Conservation (phyloP, 2,329 filamentous ascomycete species). For the Exophiala sp. region DNA sequence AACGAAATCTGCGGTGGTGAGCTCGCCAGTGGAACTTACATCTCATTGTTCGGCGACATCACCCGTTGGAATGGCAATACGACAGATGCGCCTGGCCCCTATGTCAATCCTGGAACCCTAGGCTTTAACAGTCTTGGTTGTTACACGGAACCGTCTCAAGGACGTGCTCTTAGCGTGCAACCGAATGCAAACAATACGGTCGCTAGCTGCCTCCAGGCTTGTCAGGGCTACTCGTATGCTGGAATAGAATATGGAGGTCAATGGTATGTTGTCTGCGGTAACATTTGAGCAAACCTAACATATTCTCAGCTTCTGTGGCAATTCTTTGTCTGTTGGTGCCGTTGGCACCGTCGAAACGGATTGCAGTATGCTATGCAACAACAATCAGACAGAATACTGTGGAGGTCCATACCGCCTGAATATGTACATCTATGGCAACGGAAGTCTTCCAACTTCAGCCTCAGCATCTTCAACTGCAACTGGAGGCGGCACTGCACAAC, state of each 20-base stretch:
- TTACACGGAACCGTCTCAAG: slow-evolving; percentile 36
- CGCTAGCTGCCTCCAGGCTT: slow-evolving; percentile 19
- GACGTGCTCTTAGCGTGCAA: slow-evolving; percentile 32
- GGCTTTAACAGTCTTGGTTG: slow-evolving; percentile 38
- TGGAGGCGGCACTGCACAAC: slow-evolving; percentile 7
- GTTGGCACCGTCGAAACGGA: slow-evolving; percentile 12
- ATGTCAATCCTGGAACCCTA: slow-evolving; percentile 25
- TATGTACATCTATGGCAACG: slow-evolving; percentile 20
- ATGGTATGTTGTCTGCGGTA: slow-evolving; percentile 22
- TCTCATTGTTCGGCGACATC: slow-evolving; percentile 24
- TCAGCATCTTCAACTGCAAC: slow-evolving; percentile 4
- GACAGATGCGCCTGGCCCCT: slow-evolving; percentile 21
- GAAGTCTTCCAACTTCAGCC: background rate
- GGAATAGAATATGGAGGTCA: slow-evolving; percentile 41
- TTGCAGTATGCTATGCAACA: slow-evolving; percentile 28
- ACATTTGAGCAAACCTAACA: background rate
- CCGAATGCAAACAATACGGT: slow-evolving; percentile 34
- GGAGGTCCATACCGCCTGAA: slow-evolving; percentile 25
- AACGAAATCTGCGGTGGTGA: slow-evolving; percentile 30
- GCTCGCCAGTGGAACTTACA: slow-evolving; percentile 16
- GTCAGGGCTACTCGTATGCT: slow-evolving; percentile 33
- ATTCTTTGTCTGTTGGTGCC: slow-evolving; percentile 24
- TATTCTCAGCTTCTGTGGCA: slow-evolving; percentile 30
- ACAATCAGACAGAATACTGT: slow-evolving; percentile 30
- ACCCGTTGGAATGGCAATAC: slow-evolving; percentile 19